These are phyloP conservation scores for Chiua virens DNA, from an alignment of 768 basidiomycete species.

Conservation along the genomic window DNA sequence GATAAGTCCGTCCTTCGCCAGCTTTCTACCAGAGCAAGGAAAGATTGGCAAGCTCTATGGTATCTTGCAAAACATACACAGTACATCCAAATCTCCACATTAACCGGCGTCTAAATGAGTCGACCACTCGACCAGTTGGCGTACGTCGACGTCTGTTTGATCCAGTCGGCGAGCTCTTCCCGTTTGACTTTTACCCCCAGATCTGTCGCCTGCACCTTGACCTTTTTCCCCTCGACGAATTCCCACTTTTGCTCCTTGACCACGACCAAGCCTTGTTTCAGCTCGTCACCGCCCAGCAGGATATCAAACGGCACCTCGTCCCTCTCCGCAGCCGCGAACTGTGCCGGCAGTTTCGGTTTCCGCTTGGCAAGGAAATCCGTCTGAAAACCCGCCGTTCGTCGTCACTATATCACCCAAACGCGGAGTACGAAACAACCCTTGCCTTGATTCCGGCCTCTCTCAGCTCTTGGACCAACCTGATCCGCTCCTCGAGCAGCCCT, in stretches of 20 bases:
- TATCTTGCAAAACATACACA: slow-evolving; percentile 4
- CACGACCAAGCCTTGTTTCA: slow-evolving; percentile 78
- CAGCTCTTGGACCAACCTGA: slow-evolving; percentile 75
- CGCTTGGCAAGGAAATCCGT: slow-evolving; percentile 90
- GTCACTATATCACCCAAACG: not conserved
- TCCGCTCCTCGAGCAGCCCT: slow-evolving; percentile 82
- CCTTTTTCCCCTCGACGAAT: slow-evolving; percentile 68
- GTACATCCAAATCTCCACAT: not conserved
- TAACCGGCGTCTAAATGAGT: slow-evolving; percentile 19
- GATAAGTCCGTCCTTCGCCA: too few species aligned
- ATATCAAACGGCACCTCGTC: slow-evolving; percentile 93
- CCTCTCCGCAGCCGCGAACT: slow-evolving; percentile 88
- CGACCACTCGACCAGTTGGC: slow-evolving; percentile 32
- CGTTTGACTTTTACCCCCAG: slow-evolving; percentile 68
- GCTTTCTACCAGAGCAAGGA: too few species aligned
- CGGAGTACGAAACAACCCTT: not conserved
- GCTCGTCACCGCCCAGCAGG: slow-evolving; percentile 86
- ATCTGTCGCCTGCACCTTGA: slow-evolving; percentile 55
- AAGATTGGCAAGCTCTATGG: not conserved
- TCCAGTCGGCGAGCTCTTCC: slow-evolving; percentile 59
- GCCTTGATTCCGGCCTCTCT: slow-evolving; percentile 90
- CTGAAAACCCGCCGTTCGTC: slow-evolving; percentile 37
- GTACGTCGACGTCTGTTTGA: slow-evolving; percentile 44
- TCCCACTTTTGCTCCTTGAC: slow-evolving; percentile 93
- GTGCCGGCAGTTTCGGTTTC: slow-evolving; percentile 84